phyloP scores from a whole-genome alignment of 163 green algal genomes.

The Scenedesmus sp. region DNA sequence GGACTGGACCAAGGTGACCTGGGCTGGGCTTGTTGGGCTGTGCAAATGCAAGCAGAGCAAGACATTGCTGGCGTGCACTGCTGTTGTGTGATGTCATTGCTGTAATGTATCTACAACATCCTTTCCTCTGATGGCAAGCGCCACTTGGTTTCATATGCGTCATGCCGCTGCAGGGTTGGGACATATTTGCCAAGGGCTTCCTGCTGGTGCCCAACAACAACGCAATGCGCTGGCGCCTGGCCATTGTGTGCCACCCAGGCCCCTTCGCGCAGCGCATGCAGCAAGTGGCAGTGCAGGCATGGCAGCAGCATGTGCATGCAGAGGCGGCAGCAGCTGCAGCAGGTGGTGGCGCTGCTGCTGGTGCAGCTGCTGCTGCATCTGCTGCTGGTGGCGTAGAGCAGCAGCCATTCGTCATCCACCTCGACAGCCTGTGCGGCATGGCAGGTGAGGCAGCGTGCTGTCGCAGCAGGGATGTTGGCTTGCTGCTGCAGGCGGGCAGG shows the following conservation, averaged over 20 bases:
- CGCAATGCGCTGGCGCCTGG: slow-evolving; percentile 91
- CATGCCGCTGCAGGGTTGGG: slow-evolving; percentile 65
- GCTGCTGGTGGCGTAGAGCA: neutral
- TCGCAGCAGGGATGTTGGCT: neutral
- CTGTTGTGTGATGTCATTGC: too few species aligned
- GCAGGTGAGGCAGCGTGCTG: slow-evolving; percentile 44
- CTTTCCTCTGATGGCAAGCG: neutral
- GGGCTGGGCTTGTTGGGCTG: too few species aligned
- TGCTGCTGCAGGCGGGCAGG: neutral
- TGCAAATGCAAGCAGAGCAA: too few species aligned
- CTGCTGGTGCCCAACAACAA: slow-evolving; percentile 95
- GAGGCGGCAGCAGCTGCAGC: neutral
- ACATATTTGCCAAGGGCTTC: slow-evolving; percentile 94
- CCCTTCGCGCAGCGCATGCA: slow-evolving; percentile 35
- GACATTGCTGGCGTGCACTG: too few species aligned
- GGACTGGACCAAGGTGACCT: slow-evolving; percentile 90
- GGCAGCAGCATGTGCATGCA: neutral
- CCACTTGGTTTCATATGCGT: neutral
- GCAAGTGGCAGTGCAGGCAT: neutral
- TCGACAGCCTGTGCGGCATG: slow-evolving; percentile 76
- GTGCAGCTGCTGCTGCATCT: neutral
- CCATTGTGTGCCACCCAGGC: slow-evolving; percentile 89
- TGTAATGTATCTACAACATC: too few species aligned
- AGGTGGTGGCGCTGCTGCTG: neutral
- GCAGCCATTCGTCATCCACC: slow-evolving; percentile 75